A percentile compares a stretch with the other conserved stretches of the same genome.
Evolutionary conservation across 2,329 filamentous ascomycete genomes (phyloP).

Genomic region (Coccinonectria pachysandricola): DNA sequence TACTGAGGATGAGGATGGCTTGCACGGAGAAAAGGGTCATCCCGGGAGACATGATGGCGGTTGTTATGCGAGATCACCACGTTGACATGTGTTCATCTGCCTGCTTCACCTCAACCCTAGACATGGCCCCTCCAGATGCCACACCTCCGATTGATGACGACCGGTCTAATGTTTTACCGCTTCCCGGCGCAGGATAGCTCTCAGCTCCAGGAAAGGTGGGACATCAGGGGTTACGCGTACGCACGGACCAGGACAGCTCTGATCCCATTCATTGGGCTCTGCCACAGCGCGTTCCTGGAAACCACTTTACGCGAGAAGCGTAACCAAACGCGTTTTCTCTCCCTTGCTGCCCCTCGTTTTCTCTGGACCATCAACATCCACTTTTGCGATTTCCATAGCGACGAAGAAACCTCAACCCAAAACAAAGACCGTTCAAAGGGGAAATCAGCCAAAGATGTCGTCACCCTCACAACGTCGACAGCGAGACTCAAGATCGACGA

Average conservation of each 20-base stretch:
- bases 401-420: too few species aligned
- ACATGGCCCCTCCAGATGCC: conserved; percentile 22
- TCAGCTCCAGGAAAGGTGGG: too few species aligned
- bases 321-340: conserved; percentile 16
- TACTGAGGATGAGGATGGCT: conserved; percentile 67
- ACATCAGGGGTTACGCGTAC: conserved; percentile 10
- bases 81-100: conserved; percentile 10
- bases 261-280: conserved; percentile 6
- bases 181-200: too few species aligned
- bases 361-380: conserved; percentile 4
- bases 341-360: conserved; percentile 19
- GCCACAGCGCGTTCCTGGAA: too few species aligned
- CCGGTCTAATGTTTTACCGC: conserved; percentile 24
- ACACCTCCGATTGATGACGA: conserved; percentile 11
- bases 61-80: conserved; percentile 6
- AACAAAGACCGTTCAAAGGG: too few species aligned
- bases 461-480: conserved; percentile 36
- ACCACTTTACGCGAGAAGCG: conserved; percentile 32
- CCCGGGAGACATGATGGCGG: conserved; percentile 54
- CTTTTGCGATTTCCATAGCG: too few species aligned
- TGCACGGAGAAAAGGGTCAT: conserved; percentile 69
- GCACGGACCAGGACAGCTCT: conserved; percentile 15
- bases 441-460: conserved; percentile 27
- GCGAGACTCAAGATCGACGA: conserved; percentile 41
- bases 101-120: conserved; percentile 8